Evolutionary conservation across 2,329 filamentous ascomycete species (phyloP), one percentile per base, ranked within the genome.

Genomic region (Periconia macrospinosa): DNA sequence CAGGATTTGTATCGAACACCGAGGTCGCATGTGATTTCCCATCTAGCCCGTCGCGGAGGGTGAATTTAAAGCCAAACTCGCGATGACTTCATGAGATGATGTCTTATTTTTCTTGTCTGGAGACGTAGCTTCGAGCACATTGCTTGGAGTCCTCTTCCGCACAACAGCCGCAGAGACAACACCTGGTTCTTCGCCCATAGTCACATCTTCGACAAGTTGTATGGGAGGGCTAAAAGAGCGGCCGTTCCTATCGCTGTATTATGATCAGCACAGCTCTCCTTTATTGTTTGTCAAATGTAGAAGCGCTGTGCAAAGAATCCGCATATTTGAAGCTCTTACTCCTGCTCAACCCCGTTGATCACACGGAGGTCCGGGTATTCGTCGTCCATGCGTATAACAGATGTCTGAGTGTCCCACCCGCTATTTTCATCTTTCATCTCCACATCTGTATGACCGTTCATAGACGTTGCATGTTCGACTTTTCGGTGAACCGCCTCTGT

Each of bases 401-500:
- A 11, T 14, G 41, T 27, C 8, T 27, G 23, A 27, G 23, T 5
- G 3, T 27, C 23, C 23, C 23, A 27, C 23, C 8, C 8, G 23
- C 23, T 48, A 14, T 48, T n/a, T 19, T 30, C 30, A 18, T 58
- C 57, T 20, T 20, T 49, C 57, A 60, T 60, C 43, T 60, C 57
- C 7, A 55, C 40, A 30, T 56, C 54, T 6, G 9, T 27, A 37
- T 37, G 11, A n/a, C 20, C 41, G 23, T 44, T 17, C 30, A 19
- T 45, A 17, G 30, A 27, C 53, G 48, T 10, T 23, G 33, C 33
- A 15, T 35, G 41, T 33, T 58, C 53, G 10, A 63, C 63, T 15
- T 56, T 27, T 23, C 69, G 58, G 33, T 54, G 55, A 14, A 86
- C 79, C 2, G 83, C 81, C 55, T 86, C 76, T 3, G 85, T 83